Base-by-base conservation (phyloP, 805 yeast species). In the Teunomyces barrocoloradensis region DNA sequence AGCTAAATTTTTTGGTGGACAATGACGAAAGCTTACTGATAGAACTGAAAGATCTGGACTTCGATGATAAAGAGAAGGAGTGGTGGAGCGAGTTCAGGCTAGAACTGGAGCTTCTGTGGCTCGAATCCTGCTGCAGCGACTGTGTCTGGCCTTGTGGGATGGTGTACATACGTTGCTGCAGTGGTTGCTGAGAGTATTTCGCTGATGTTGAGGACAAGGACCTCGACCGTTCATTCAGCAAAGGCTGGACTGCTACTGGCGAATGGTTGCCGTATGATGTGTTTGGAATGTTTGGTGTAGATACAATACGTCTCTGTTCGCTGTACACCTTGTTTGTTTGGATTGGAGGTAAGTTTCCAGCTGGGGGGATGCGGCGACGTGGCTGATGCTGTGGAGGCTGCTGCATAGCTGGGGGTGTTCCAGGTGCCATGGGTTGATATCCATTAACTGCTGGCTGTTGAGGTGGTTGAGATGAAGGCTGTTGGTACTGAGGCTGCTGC, bases 41-140 rank as follows among this genome's bases (percentile, higher is more conserved):
- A 1, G 77, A 73, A 13, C 72, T 63, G 45, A 72, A 70, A 1
- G 77, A 72, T 30, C 75, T 54, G 2, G 74, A 68, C 45, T 68
- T 70, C 6, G 75, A 69, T 2, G 72, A 59, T 13, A 72, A 58
- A 20, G 75, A 69, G 46, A 64, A 64, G 2, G 69, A 55, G 45
- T 71, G 74, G 51, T 61, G 65, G 54, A 12, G 57, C 23, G 53
- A 37, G n/a, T 53, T 56, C 17, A 56, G 47, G 12, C 61, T 47
- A 27, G 54, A 47, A 4, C 61, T 57, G 6, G 49, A 29, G 13
- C 52, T 58, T 25, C 55, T 41, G 30, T 55, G 59, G 18, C 11
- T 35, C 45, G 48, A 46, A 18, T 29, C 29, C 11, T 15, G 34
- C 20, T 42, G 49, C 23, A 29, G 42, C 21, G 44, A 53, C 4